Evolutionary conservation across 2,329 filamentous ascomycete genomes (phyloP).

Genomic region (Ophiostoma himal-ulmi): DNA sequence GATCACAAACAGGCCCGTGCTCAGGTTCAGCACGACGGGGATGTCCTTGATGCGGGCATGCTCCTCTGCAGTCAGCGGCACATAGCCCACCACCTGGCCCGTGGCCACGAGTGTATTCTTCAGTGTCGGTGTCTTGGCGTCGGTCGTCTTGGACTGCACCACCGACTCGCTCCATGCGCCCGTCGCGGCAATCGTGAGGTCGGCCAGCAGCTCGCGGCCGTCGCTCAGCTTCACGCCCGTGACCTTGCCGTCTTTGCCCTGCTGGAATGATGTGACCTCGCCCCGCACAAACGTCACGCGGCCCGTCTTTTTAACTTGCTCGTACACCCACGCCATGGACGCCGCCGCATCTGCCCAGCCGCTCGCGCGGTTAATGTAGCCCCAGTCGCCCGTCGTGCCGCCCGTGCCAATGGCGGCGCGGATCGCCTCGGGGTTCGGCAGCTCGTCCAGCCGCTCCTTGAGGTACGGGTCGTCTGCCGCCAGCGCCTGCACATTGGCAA

Average conservation of each 20-base stretch:
- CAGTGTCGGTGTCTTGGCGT: neutral
- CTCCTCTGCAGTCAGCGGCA: constrained; percentile 62
- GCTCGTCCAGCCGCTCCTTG: constrained; percentile 33
- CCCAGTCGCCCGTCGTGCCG: constrained; percentile 55
- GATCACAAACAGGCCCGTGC: constrained; percentile 67
- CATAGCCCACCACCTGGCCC: constrained; percentile 73
- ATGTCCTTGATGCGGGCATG: constrained; percentile 57
- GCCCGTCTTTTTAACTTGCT: constrained; percentile 47
- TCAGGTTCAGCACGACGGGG: constrained; percentile 69
- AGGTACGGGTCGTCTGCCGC: constrained; percentile 35
- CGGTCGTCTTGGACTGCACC: neutral
- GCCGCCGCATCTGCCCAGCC: constrained; percentile 77
- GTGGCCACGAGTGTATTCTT: constrained; percentile 71
- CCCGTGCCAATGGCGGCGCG: constrained; percentile 42
- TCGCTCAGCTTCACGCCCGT: constrained; percentile 48
- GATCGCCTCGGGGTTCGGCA: constrained; percentile 44
- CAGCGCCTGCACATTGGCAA: constrained; percentile 54
- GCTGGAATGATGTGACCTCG: constrained; percentile 40
- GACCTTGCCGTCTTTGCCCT: constrained; percentile 32
- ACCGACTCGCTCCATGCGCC: constrained; percentile 75
- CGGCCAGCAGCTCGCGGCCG: constrained; percentile 39
- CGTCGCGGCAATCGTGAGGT: constrained; percentile 72
- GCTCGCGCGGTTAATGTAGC: constrained; percentile 66
- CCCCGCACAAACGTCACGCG: constrained; percentile 52
- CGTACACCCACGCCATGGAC: constrained; percentile 59